These are phyloP conservation scores for Colletotrichum theobromicola DNA, from an alignment of 2,329 filamentous ascomycete species.

Conservation along the genomic window DNA sequence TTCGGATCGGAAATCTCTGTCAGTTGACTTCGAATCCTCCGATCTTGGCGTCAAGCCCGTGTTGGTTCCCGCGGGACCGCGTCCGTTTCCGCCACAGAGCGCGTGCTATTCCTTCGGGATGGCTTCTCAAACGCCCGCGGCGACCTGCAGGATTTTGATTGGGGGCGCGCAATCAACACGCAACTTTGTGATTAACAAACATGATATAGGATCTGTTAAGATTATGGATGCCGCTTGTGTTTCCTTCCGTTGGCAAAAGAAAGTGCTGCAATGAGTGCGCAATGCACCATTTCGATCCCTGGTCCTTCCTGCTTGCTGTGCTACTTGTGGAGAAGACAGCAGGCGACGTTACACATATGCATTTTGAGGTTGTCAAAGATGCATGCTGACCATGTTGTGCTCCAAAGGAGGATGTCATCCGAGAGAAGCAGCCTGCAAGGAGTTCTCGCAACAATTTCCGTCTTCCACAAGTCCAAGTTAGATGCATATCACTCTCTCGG, in stretches of 20 bases:
- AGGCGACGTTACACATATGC: not conserved
- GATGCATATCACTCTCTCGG: not conserved
- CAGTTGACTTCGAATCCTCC: not conserved
- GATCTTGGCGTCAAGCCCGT: not conserved
- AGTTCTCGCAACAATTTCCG: not conserved
- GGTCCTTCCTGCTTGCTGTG: not conserved
- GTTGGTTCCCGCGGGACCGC: not conserved
- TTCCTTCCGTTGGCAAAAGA: not conserved
- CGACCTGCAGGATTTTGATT: not conserved
- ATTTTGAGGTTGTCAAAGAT: not conserved
- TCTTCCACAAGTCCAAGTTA: not conserved
- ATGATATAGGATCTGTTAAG: not conserved
- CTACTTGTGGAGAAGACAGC: not conserved
- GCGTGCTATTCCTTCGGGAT: not conserved
- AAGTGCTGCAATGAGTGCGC: not conserved
- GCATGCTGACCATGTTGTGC: not conserved
- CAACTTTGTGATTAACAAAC: not conserved
- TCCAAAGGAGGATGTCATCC: not conserved
- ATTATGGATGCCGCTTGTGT: not conserved
- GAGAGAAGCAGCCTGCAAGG: not conserved
- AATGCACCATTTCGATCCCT: not conserved
- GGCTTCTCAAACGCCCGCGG: not conserved
- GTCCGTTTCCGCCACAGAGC: not conserved
- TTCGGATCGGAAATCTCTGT: not conserved
- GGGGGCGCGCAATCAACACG: not conserved